Evolutionary conservation across 495 filamentous ascomycete species (phyloP).

Genomic region (Mycothermus thermophilus): DNA sequence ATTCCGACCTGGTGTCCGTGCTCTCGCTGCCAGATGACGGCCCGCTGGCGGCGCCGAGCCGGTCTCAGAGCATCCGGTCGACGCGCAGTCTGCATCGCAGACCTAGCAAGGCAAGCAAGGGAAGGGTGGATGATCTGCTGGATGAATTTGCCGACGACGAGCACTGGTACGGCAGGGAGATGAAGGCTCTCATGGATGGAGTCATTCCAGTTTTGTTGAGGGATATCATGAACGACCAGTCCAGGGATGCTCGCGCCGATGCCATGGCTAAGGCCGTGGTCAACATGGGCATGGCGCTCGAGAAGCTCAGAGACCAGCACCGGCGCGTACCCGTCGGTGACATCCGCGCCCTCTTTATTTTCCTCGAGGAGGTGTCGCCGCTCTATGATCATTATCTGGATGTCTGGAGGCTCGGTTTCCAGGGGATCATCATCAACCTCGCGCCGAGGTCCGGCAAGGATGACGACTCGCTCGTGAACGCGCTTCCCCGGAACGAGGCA

Average conservation of each 20-base stretch:
- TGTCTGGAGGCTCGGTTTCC: conserved; percentile 87
- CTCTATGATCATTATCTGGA: conserved; percentile 80
- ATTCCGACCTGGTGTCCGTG: conserved; percentile 87
- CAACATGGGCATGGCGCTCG: conserved; percentile 83
- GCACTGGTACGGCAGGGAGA: conserved; percentile 77
- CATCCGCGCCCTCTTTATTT: conserved; percentile 53
- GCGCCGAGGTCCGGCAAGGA: conserved; percentile 51
- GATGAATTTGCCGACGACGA: conserved; percentile 74
- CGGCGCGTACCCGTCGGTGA: conserved; percentile 61
- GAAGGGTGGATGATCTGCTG: conserved; percentile 61
- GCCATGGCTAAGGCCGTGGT: conserved; percentile 71
- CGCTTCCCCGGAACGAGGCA: conserved; percentile 59
- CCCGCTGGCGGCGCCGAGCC: conserved; percentile 26
- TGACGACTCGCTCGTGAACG: conserved; percentile 47
- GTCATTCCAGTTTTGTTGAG: conserved; percentile 87
- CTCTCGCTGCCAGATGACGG: conserved; percentile 60
- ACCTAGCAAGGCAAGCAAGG: conserved; percentile 48
- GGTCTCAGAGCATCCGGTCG: conserved; percentile 49
- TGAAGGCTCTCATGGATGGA: conserved; percentile 87
- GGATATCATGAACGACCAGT: conserved; percentile 64
- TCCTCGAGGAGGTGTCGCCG: conserved; percentile 63
- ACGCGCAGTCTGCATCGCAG: conserved; percentile 57
- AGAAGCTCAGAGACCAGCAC: conserved; percentile 69
- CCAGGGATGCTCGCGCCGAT: conserved; percentile 24
- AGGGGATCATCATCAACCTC: conserved; percentile 88